Conservation (phyloP, 805 yeast genomes). For the Candida ponderosae region DNA sequence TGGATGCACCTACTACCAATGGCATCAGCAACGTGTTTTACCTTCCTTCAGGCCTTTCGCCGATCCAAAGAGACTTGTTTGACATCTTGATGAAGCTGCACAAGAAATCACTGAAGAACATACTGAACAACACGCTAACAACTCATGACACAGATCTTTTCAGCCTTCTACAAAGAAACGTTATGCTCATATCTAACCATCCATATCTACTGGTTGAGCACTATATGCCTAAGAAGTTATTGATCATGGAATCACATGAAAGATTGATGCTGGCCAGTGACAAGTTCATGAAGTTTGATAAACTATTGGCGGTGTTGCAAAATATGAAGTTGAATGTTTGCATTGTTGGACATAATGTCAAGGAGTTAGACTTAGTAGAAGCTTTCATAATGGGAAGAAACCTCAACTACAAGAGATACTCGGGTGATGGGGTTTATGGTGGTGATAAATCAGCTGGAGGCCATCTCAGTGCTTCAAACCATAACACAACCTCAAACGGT, state of each 20-base stretch:
- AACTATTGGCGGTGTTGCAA: constrained; percentile 22
- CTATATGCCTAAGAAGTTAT: constrained; percentile 62
- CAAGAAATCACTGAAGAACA: constrained; percentile 21
- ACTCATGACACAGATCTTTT: constrained; percentile 25
- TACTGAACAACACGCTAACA: constrained; percentile 3
- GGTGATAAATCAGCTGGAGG: constrained; percentile 16
- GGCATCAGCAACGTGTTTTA: constrained; percentile 7
- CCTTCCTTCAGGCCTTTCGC: constrained; percentile 36
- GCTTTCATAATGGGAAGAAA: constrained; percentile 69
- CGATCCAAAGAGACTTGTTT: constrained; percentile 34
- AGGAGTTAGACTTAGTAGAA: constrained; percentile 74
- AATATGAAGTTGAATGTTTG: constrained; percentile 23
- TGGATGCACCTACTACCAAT: constrained; percentile 3
- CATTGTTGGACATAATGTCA: constrained; percentile 52
- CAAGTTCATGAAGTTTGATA: constrained; percentile 49
- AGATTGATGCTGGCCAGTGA: constrained; percentile 46
- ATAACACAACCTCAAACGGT: constrained; percentile 5
- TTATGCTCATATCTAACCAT: constrained; percentile 49
- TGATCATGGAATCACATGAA: constrained; percentile 59
- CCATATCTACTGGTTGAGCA: constrained; percentile 71
- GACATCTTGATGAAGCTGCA: constrained; percentile 38
- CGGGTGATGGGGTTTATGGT: constrained; percentile 54
- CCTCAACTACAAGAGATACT: constrained; percentile 55
- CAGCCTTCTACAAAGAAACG: constrained; percentile 35
- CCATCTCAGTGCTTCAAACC: constrained; percentile 6